Evolutionary conservation across 306 rosid species (phyloP), one percentile per base, ranked within the genome.

Genomic region (Cicer pinnatifidum): DNA sequence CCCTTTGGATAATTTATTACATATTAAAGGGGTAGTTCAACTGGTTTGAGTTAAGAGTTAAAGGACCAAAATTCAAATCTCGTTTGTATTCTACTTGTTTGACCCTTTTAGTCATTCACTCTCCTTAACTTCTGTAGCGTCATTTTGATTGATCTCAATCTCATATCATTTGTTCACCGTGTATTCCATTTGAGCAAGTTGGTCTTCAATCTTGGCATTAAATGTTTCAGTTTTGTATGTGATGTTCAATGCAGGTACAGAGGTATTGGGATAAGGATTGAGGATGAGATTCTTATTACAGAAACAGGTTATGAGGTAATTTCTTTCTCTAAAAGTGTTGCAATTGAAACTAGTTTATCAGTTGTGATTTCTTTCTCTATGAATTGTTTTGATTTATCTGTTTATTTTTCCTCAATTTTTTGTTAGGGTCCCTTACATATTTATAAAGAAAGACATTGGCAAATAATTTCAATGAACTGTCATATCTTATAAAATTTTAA

Each of bases 231-330:
- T 51, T 75, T 71, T 37, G 20, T 39, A 38, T 53, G 51, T 38
- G 79, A 82, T 79, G 75, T 51, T 47, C 38, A 33, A 61, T 80
- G 81, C 88, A 94, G 97, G 79, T 89, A 82, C 73, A 84, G 19
- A 73, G 96, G 97, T 82, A 87, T 85, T 15, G 96, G 98, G 75
- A 89, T 94, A 77, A 84, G 98, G 83, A 94, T 94, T 16, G 98
- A 94, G 83, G 98, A 91, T 83, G 95, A 91, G 82, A 87, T 91
- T 65, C 96, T 89, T 53, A 84, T 93, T 78, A 84, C 96, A 11
- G 96, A 85, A 58, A 86, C 91, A 12, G 93, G 97, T 56, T 85
- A 85, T 19, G 92, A 82, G 89, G 96, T 89, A 86, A 50, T 51
- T 73, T 73, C 16, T 46, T 47, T 50, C 60, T 69, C 41, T 9